A percentile compares a stretch with the other conserved stretches of the same genome.
Evolutionary conservation across 2,329 filamentous ascomycete genomes (phyloP).

Genomic region (Arthrocladium fulminans): DNA sequence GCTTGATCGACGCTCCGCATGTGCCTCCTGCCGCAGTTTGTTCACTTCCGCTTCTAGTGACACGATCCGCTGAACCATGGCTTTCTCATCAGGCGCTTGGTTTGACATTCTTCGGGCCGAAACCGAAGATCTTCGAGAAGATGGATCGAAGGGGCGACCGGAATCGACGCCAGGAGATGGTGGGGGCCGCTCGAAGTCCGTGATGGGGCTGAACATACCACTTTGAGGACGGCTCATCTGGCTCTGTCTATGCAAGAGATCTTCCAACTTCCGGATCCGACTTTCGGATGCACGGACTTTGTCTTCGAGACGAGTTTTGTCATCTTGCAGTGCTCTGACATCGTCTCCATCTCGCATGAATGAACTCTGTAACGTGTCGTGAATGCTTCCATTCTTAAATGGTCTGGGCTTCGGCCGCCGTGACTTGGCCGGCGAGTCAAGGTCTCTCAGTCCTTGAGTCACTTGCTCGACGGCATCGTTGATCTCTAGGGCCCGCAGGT

Average conservation of each 20-base stretch:
- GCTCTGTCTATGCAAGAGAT: slow-evolving; percentile 76
- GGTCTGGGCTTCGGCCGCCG: slow-evolving; percentile 80
- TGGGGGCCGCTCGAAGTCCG: slow-evolving; percentile 23
- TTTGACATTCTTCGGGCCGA: slow-evolving; percentile 50
- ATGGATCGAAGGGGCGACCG: not conserved
- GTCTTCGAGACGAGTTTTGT: slow-evolving; percentile 66
- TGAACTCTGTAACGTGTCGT: slow-evolving; percentile 83
- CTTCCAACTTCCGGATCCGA: slow-evolving; percentile 81
- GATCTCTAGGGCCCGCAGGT: slow-evolving; percentile 57
- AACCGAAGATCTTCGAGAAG: slow-evolving; percentile 16
- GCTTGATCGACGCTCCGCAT: slow-evolving; percentile 50
- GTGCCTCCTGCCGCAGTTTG: slow-evolving; percentile 61
- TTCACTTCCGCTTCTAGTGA: slow-evolving; percentile 70
- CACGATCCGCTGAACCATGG: slow-evolving; percentile 52
- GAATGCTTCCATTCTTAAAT: slow-evolving; percentile 93
- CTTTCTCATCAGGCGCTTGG: slow-evolving; percentile 51
- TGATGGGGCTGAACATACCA: slow-evolving; percentile 39
- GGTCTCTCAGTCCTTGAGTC: slow-evolving; percentile 64
- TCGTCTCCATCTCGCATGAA: slow-evolving; percentile 78
- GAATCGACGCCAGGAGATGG: slow-evolving; percentile 34
- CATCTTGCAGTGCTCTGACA: slow-evolving; percentile 65
- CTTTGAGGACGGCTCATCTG: slow-evolving; percentile 47
- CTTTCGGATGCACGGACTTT: slow-evolving; percentile 77
- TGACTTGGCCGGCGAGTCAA: slow-evolving; percentile 74
- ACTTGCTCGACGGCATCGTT: slow-evolving; percentile 62